These are phyloP conservation scores for Mucor piriformis DNA, from an alignment of 371 early-diverging fungal genomes.

Conservation along the genomic window DNA sequence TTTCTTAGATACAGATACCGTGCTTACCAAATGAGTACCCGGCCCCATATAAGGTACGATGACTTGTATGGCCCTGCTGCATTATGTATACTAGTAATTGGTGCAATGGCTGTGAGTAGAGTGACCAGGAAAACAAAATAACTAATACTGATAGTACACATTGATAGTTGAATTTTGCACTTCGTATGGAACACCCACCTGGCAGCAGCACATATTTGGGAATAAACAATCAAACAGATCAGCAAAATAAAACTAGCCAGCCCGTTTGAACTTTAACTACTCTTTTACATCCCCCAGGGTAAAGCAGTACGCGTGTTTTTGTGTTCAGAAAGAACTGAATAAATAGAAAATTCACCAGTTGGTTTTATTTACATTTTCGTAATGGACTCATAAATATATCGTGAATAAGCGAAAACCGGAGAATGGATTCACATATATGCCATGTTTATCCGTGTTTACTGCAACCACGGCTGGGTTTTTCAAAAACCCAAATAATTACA, in stretches of 20 bases:
- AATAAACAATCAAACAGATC: constrained; percentile 11
- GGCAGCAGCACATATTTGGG: constrained; percentile 16
- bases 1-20: constrained; percentile 36
- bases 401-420: neutral
- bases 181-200: constrained; percentile 22
- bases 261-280: too few relatives aligned
- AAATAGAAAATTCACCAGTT: too few relatives aligned
- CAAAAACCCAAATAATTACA: neutral
- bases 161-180: constrained; percentile 24
- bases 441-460: neutral
- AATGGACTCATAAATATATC: neutral
- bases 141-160: too few relatives aligned
- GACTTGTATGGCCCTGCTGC: constrained; percentile 44
- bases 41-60: constrained; percentile 37
- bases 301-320: neutral
- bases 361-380: too few relatives aligned
- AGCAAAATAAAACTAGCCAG: constrained; percentile 1
- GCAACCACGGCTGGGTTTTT: constrained; percentile 11
- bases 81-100: constrained; percentile 32
- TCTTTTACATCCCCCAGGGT: neutral
- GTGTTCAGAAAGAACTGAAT: too few relatives aligned
- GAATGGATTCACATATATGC: too few relatives aligned
- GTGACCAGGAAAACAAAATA: too few relatives aligned
- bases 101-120: constrained; percentile 29
- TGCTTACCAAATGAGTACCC: constrained; percentile 38